Conservation (phyloP, 805 yeast genomes). For the Ogataea saltuana region DNA sequence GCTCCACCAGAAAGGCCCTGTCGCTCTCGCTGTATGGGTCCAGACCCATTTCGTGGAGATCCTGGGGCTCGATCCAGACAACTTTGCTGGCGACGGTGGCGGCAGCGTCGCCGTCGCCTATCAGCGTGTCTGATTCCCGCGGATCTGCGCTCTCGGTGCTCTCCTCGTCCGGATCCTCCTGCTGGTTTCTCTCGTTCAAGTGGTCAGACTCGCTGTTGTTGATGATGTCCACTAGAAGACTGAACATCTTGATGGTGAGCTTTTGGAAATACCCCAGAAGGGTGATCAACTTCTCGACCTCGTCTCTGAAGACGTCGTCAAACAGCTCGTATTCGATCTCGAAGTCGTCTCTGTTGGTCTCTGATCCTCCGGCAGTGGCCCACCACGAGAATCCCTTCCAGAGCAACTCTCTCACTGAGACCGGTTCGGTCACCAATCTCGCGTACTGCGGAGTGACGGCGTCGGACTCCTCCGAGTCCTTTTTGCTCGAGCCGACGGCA, state of each 20-base stretch:
- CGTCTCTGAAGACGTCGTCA: constrained; percentile 25
- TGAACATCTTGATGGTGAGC: constrained; percentile 45
- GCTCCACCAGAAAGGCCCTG: constrained; percentile 42
- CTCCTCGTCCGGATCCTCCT: constrained; percentile 10
- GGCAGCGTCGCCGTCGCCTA: constrained; percentile 7
- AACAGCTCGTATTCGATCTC: constrained; percentile 37
- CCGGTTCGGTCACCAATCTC: constrained; percentile 41
- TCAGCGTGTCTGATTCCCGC: constrained; percentile 15
- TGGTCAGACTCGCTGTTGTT: constrained; percentile 32
- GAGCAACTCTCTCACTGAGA: constrained; percentile 56
- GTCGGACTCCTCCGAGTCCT: constrained; percentile 17
- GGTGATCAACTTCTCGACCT: constrained; percentile 28
- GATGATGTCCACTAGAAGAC: constrained; percentile 39
- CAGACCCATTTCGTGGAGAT: constrained; percentile 56
- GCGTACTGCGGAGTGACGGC: constrained; percentile 19
- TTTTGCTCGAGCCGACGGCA: constrained; percentile 5
- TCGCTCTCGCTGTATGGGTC: constrained; percentile 54
- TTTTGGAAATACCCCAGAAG: constrained; percentile 55
- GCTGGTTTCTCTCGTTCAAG: constrained; percentile 14
- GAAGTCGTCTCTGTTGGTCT: constrained; percentile 39
- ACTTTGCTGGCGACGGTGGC: constrained; percentile 11
- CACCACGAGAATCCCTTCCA: constrained; percentile 82
- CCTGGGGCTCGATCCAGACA: constrained; percentile 42
- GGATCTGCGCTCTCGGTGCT: constrained; percentile 11
- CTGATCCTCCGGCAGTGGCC: constrained; percentile 79